Evolutionary conservation across 1,284 basidiomycete genomes (phyloP), one percentile per base, ranked within the genome.

Genomic region (Trichosporon sp.): DNA sequence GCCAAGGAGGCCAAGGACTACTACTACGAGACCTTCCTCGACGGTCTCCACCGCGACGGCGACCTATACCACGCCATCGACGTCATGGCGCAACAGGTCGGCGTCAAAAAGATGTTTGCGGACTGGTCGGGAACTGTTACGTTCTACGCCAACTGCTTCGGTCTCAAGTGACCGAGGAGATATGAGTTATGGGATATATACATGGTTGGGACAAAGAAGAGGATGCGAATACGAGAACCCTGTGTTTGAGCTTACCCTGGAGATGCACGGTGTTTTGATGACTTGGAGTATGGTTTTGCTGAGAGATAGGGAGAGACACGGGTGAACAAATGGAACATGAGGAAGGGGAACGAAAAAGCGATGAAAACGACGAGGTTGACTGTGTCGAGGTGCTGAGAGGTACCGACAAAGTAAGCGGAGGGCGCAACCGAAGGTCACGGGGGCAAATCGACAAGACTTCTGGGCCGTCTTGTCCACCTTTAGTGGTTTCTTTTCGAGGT

Each of bases 121-220:
- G 75, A 76, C 72, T 76, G 75, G 75, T 21, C 68, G 1, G 75
- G 70, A 3, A 74, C 71, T 0, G 65, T 66, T 7, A 71, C 73
- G n/a, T 74, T 68, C 68, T 76, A 73, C 51, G 75, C 73, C 38
- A 73, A 74, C 70, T 74, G 73, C 65, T 32, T 75, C 26, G 74
- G 74, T 0, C 35, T 74, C n/a, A 66, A 71, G 65, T 54, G 21
- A 54, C 26, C 26, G 51, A 16, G 51, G 11, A 6, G 51, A 21
- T 10, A 3, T 16, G 2, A 10, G 12, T 26, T 12, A 32, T 10
- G 16, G 43, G 26, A 31, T 14, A 51, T 51, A 65, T 21, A 31
- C 38, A 66, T 35, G 65, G 65, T 66, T 35, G 43, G 26, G 19
- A 46, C 31, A 32, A 63, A 16, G 35, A 35, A 38, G 32, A 19